Percentiles rank a stretch among this genome's conserved stretches.
Conservation (phyloP, 352 stramenopile species). For the Pythium sp. region DNA sequence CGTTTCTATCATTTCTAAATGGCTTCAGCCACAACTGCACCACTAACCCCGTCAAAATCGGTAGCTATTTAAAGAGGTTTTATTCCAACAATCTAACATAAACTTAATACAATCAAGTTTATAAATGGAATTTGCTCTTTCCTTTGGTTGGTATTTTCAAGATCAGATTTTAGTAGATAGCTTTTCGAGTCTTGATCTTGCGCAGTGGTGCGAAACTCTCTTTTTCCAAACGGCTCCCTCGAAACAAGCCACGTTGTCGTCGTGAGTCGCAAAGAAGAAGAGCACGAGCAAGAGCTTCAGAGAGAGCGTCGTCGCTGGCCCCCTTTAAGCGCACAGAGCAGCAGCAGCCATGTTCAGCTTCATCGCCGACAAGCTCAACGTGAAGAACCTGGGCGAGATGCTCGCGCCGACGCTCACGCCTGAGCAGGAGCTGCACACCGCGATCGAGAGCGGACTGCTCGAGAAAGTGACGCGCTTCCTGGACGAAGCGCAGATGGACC, state of each 20-base stretch:
- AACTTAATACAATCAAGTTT: neutral
- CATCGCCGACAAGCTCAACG: constrained; percentile 87
- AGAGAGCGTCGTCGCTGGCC: neutral
- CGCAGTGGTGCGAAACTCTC: neutral
- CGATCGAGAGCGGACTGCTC: constrained; percentile 68
- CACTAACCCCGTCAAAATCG: neutral
- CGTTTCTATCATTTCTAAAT: neutral
- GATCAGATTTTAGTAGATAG: neutral
- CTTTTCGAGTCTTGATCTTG: neutral
- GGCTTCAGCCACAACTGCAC: neutral
- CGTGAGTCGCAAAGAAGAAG: constrained; percentile 6
- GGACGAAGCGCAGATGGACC: constrained; percentile 67
- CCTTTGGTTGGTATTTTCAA: neutral
- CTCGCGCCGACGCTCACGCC: constrained; percentile 82
- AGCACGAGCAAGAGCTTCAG: neutral
- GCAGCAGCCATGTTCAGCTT: constrained; percentile 75
- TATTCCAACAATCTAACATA: neutral
- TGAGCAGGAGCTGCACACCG: constrained; percentile 81
- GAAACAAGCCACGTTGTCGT: constrained; percentile 10
- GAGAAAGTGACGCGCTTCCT: constrained; percentile 74
- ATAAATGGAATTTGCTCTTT: neutral
- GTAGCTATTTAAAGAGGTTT: neutral
- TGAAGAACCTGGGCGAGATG: constrained; percentile 87
- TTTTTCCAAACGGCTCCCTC: neutral
- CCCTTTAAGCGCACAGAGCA: neutral